These are phyloP conservation scores for Auricularia auricula-judae DNA, from an alignment of 768 basidiomycete species.

Conservation along the genomic window DNA sequence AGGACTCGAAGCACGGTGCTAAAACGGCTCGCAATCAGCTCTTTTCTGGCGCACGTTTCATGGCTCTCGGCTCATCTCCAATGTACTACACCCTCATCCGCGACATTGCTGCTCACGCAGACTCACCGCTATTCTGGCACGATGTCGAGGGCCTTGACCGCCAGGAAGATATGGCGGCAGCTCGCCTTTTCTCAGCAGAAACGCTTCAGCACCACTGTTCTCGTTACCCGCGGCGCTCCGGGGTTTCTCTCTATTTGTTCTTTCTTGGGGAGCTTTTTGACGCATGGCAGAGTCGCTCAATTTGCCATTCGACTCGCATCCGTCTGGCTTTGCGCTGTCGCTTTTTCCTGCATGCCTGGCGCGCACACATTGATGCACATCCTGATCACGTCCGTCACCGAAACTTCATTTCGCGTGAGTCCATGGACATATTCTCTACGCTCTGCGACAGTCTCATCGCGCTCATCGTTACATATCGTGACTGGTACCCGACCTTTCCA, in stretches of 20 bases:
- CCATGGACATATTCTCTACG: constrained; percentile 14
- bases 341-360: constrained; percentile 19
- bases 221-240: constrained; percentile 18
- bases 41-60: constrained; percentile 20
- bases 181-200: constrained; percentile 26
- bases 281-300: constrained; percentile 17
- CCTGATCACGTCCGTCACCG: constrained; percentile 11
- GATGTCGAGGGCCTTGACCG: constrained; percentile 30
- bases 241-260: constrained; percentile 28
- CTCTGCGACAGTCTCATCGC: constrained; percentile 12
- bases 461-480: constrained; percentile 13
- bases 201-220: constrained; percentile 15
- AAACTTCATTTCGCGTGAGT: constrained; percentile 16
- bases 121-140: constrained; percentile 16
- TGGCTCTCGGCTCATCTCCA: constrained; percentile 14
- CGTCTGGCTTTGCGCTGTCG: constrained; percentile 14
- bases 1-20: constrained; percentile 26
- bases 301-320: constrained; percentile 13
- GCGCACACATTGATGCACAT: constrained; percentile 7
- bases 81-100: constrained; percentile 14
- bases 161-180: constrained; percentile 35
- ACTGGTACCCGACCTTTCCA: constrained; percentile 9
- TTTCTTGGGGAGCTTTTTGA: constrained; percentile 19
- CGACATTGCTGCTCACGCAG: background rate
- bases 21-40: constrained; percentile 27